Percentiles rank a stretch among this genome's conserved stretches.
Evolutionary conservation across 2,329 filamentous ascomycete genomes (phyloP).

Genomic region (Colletotrichum shisoi): DNA sequence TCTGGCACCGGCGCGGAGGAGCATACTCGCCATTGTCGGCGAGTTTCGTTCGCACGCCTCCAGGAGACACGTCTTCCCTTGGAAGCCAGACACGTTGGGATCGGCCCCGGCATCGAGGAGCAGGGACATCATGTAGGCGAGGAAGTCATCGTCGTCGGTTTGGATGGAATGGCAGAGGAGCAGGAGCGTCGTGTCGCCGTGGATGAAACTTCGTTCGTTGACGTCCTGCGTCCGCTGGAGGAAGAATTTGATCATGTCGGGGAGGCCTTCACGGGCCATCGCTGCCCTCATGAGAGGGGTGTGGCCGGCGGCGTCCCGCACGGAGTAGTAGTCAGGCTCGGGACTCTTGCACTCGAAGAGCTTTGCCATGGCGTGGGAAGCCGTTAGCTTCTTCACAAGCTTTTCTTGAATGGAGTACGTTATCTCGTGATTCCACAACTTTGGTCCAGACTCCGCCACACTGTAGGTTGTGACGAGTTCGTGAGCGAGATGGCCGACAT

Average conservation of each 20-base stretch:
- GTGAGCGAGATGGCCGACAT: constrained; percentile 4
- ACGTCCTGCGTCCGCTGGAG: constrained; percentile 32
- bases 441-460: neutral
- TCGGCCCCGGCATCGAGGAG: constrained; percentile 39
- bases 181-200: constrained; percentile 31
- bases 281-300: constrained; percentile 40
- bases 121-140: constrained; percentile 20
- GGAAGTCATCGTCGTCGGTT: constrained; percentile 10
- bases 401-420: neutral
- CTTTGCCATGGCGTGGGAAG: neutral
- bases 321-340: neutral
- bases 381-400: neutral
- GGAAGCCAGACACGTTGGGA: constrained; percentile 29
- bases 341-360: neutral
- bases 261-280: constrained; percentile 13
- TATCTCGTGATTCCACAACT: neutral
- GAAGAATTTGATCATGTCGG: constrained; percentile 37
- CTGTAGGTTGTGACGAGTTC: neutral
- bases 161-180: constrained; percentile 29
- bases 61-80: constrained; percentile 36
- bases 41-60: constrained; percentile 32
- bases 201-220: constrained; percentile 31
- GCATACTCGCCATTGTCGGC: constrained; percentile 24
- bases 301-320: constrained; percentile 9
- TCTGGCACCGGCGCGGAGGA: constrained; percentile 38